phyloP scores from a whole-genome alignment of 768 basidiomycete genomes.

The Suillus alpinus region DNA sequence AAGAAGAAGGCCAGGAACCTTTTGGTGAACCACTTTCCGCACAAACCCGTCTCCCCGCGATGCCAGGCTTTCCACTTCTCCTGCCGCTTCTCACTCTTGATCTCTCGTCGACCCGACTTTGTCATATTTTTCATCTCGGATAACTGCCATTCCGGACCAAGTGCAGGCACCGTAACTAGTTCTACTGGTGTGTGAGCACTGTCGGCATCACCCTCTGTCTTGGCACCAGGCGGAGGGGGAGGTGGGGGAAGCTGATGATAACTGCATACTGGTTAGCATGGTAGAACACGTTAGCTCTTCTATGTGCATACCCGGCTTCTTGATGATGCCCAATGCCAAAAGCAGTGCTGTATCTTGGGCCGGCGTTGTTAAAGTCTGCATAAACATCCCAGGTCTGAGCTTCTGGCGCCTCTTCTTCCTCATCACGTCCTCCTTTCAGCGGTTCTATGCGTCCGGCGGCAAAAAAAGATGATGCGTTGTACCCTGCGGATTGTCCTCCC shows the following conservation, averaged over 20 bases:
- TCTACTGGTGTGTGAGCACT: slow-evolving; percentile 58
- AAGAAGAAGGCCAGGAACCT: slow-evolving; percentile 67
- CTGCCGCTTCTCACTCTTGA: slow-evolving; percentile 48
- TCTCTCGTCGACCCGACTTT: slow-evolving; percentile 64
- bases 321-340: slow-evolving; percentile 44
- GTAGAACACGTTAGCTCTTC: background rate
- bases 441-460: slow-evolving; percentile 72
- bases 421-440: slow-evolving; percentile 73
- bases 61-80: slow-evolving; percentile 75
- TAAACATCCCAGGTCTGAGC: slow-evolving; percentile 72
- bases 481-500: slow-evolving; percentile 57
- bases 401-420: slow-evolving; percentile 48
- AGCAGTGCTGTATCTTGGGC: slow-evolving; percentile 70
- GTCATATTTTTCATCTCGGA: slow-evolving; percentile 77
- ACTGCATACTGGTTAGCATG: slow-evolving; percentile 21
- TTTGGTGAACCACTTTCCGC: slow-evolving; percentile 76
- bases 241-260: slow-evolving; percentile 44
- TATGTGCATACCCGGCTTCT: slow-evolving; percentile 44
- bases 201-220: slow-evolving; percentile 37
- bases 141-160: slow-evolving; percentile 88
- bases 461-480: slow-evolving; percentile 69
- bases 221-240: slow-evolving; percentile 22
- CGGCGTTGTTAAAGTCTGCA: slow-evolving; percentile 87
- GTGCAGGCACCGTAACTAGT: slow-evolving; percentile 86
- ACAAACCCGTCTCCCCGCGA: slow-evolving; percentile 76